Base-by-base conservation (phyloP, 495 filamentous ascomycete genomes). In the Haplographium delicatum region DNA sequence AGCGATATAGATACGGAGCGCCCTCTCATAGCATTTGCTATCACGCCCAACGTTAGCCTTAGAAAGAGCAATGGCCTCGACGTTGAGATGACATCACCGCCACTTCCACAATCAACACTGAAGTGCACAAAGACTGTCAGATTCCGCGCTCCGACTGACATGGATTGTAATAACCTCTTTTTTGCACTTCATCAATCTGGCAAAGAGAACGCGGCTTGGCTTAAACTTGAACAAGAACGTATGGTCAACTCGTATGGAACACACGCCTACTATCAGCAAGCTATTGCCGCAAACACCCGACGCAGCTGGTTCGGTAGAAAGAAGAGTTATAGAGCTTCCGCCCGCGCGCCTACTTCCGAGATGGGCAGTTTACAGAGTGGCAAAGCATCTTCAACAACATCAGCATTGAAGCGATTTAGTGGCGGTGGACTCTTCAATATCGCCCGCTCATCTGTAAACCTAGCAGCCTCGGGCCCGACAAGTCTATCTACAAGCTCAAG, bases 1-100 rank as follows among this genome's bases (percentile, higher is more conserved):
- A 43, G 11, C 16, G 35, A 40, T 38, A 13, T 20, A 7, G 43
- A 11, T 16, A 22, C 11, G 23, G 57, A 64, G 23, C 70, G 73
- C 3, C 88, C 89, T 3, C 70, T 96, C 1, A 69, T 98, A 43
- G 82, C 81, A 2, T 75, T 94, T 13, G 85, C 91, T 57, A 78
- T 99, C 13, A 96, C 90, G 1, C 93, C 93, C 0, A 69, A 93
- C 9, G 90, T 96, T 11, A 84, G 86, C 56, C 80, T 96, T 35
- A 83, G 91, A 53, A 82, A 88, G 39, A 90, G 90, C 44, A 96
- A 86, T 16, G 91, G 85, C 18, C 76, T 97, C 26, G 93, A 99
- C 62, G 89, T 99, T 43, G 91, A 91, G 41, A 89, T 99, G 58
- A 82, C 87, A 37, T 95, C 90, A 9, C 85, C 83, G 4, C 84